A percentile compares a stretch with the other conserved stretches of the same genome.
phyloP scores from a whole-genome alignment of 768 basidiomycete genomes.

The Auricularia cornea region DNA sequence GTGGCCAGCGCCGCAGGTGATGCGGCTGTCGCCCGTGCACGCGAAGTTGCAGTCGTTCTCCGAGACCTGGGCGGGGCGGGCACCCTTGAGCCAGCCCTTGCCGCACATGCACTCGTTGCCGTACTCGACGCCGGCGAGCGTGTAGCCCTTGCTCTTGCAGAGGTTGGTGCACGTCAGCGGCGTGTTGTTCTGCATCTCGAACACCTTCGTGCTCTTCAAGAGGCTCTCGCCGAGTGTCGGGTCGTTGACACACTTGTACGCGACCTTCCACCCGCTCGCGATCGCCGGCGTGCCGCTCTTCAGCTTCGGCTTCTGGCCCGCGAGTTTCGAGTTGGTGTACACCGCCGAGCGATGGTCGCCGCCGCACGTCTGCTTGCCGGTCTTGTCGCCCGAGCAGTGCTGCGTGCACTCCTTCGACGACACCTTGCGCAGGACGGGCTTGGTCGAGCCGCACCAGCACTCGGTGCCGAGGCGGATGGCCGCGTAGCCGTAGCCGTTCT shows the following conservation, averaged over 20 bases:
- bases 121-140: no score
- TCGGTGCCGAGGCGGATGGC: neutral
- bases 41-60: no score
- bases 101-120: no score
- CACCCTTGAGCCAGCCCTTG: no score
- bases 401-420: neutral
- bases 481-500: neutral
- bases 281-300: neutral
- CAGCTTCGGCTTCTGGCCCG: neutral
- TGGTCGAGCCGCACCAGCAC: neutral
- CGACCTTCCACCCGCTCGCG: neutral
- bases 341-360: neutral
- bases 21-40: no score
- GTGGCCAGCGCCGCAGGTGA: no score
- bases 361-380: neutral
- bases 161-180: neutral
- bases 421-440: neutral
- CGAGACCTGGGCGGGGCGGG: no score
- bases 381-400: neutral
- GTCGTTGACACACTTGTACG: neutral
- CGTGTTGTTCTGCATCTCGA: neutral
- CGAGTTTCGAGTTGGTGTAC: neutral
- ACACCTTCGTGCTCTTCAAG: neutral
- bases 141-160: neutral
- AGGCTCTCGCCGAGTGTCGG: neutral